Evolutionary conservation across 2,329 filamentous ascomycete genomes (phyloP), one percentile per base, ranked within the genome.

Genomic region (Alternaria sp.): DNA sequence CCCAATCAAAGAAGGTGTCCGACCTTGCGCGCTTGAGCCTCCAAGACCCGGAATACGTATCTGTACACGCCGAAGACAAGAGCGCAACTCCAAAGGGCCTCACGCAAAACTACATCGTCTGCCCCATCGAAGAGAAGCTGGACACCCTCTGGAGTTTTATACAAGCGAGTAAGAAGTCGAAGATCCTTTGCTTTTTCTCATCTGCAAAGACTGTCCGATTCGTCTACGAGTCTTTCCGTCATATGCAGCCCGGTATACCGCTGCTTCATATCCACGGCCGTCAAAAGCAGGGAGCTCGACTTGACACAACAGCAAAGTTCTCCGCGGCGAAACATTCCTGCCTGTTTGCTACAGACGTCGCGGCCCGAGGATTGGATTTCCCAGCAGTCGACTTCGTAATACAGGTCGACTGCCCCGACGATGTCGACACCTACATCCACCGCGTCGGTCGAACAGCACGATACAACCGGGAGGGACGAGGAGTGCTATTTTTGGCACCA

Each of bases 371-470:
- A 67, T 87, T 99, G 12, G 96, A 99, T 79, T 98, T 99, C 76
- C 96, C 96, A 0, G 91, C 93, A 4, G 96, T 99, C 0, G 96
- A 99, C 79, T 99, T 96, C 91, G 96, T 99, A 6, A 93, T 99
- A n/a, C 96, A 99, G 77, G 87, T 93, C n/a, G 96, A 99, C 79
- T 97, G 93, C 69, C 96, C 96, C 0, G 96, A 99, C 79, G 95
- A 99, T 78, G 91, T 92, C 5, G 96, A 98, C 74, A 99, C 96
- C 0, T 99, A 99, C 75, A 98, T 99, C 70, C 96, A 99, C 81
- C 89, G 96, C 62, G 95, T 97, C 5, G 96, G 96, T 2, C 89
- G 96, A 28, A 98, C 96, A 17, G 96, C 96, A n/a, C 88, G 95
- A 21, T 98, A 96, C 79, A 91, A 97, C 73, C 91, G 91, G 67